Evolutionary conservation across 331 rosid species (phyloP), one percentile per base, ranked within the genome.

Genomic region (Dryas integrifolia): DNA sequence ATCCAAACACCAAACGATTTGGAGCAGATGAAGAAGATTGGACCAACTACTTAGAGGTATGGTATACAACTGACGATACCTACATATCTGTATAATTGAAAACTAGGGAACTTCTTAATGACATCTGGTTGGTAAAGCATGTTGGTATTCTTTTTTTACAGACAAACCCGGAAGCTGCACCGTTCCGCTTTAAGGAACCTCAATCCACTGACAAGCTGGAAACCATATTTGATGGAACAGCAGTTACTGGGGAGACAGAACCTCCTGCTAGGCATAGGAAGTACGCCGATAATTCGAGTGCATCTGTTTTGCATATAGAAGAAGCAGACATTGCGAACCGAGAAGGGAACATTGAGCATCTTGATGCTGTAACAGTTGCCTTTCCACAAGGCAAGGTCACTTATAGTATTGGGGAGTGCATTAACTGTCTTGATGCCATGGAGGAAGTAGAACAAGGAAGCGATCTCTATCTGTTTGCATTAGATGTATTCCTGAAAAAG

Each of bases 391-490:
- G 44, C 50, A 84, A 82, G 69, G 75, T 73, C 26, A 84, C 51
- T 69, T 89, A 82, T 55, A 87, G 88, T 44, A 89, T 87, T 6
- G 96, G 96, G 48, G 92, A 87, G 44, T 87, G 96, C 82, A 87
- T 89, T 21, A 82, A 82, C 68, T 85, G 85, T 75, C 92, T 87
- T 67, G 88, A 89, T 72, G 76, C 78, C 38, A 87, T 79, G 86
- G 89, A 87, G 69, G 92, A 82, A 56, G 69, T 89, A 9, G 90
- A 79, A 72, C 90, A 84, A 79, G 92, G 92, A 72, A 82, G 96
- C 70, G 89, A 85, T 58, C 88, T 89, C 46, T 89, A 85, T 79
- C 69, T 87, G 86, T 89, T 87, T 87, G 87, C 96, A 41, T 71
- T 87, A 67, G 92, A 89, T 64, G 85, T 87, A 48, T 89, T 89